These are phyloP conservation scores for Oemleria cerasiformis DNA, from an alignment of 306 rosid species.

Conservation along the genomic window DNA sequence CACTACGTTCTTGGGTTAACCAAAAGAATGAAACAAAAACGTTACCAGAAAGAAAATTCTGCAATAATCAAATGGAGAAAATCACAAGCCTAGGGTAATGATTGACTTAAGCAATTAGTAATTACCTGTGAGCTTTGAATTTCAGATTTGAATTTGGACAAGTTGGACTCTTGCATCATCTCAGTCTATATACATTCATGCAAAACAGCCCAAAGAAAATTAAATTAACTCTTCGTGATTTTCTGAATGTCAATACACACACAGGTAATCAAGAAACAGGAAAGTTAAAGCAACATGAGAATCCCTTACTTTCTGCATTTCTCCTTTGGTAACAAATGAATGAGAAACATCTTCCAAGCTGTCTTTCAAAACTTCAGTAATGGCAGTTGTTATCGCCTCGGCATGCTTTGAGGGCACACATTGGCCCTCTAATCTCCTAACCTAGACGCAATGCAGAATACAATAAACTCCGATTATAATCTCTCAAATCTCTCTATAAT, in stretches of 20 bases:
- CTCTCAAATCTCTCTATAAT: not conserved
- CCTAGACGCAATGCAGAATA: constrained; percentile 37
- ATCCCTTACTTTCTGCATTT: constrained; percentile 74
- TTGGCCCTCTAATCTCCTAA: constrained; percentile 78
- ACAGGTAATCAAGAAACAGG: not conserved
- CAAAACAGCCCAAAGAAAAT: not conserved
- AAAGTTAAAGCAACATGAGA: not conserved
- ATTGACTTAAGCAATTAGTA: not conserved
- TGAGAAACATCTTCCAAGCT: constrained; percentile 79
- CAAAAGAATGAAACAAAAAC: not conserved
- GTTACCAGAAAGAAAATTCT: not conserved
- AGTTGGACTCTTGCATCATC: constrained; percentile 73
- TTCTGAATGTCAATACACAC: not conserved
- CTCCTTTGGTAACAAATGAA: constrained; percentile 74
- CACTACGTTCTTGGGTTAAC: not conserved
- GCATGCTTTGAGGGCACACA: constrained; percentile 84
- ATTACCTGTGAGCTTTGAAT: constrained; percentile 92
- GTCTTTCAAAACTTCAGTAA: constrained; percentile 81
- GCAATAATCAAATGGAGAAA: not conserved
- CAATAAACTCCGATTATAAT: not conserved
- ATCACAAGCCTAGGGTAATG: constrained; percentile 8
- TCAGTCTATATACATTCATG: constrained; percentile 38
- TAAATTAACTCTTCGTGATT: not conserved
- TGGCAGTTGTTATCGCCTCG: constrained; percentile 88
- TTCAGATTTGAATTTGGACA: constrained; percentile 88